Percentiles rank a stretch among this genome's conserved stretches.
Conservation (phyloP, 805 yeast genomes). For the Zygosaccharomyces siamensis region DNA sequence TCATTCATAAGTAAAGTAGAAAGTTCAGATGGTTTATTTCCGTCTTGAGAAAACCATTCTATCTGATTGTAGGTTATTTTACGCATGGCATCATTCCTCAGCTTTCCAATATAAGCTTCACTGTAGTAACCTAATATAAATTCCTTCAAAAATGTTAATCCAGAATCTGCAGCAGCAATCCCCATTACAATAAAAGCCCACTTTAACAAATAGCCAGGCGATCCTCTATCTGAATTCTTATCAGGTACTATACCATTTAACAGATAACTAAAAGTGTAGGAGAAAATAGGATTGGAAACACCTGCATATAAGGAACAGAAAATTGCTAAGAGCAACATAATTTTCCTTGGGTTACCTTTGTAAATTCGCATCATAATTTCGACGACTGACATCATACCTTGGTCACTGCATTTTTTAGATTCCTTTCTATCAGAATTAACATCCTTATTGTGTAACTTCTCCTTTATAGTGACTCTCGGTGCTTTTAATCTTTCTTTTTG, state of each 20-base stretch:
- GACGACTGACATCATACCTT: constrained; percentile 25
- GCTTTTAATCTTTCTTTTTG: constrained; percentile 1
- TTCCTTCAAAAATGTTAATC: constrained; percentile 47
- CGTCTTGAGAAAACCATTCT: constrained; percentile 45
- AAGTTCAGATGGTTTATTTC: constrained; percentile 46
- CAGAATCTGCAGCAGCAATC: constrained; percentile 61
- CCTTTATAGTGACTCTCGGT: constrained; percentile 5
- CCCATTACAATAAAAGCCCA: constrained; percentile 69
- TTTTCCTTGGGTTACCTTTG: constrained; percentile 24
- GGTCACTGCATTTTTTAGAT: constrained; percentile 16
- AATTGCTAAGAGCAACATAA: constrained; percentile 46
- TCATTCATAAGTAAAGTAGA: constrained; percentile 75
- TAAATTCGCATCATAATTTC: constrained; percentile 32
- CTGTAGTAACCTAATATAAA: constrained; percentile 51
- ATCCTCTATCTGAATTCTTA: constrained; percentile 27
- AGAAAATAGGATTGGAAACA: constrained; percentile 66
- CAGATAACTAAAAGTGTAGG: constrained; percentile 69
- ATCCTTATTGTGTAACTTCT: not conserved
- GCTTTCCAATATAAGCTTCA: constrained; percentile 58
- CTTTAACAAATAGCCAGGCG: constrained; percentile 37
- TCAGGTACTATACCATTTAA: constrained; percentile 57
- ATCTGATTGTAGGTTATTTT: constrained; percentile 48
- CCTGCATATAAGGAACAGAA: constrained; percentile 53
- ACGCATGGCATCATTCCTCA: constrained; percentile 48
- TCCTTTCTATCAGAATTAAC: constrained; percentile 10